phyloP scores from a whole-genome alignment of 331 rosid genomes.

The Malus hybrid region DNA sequence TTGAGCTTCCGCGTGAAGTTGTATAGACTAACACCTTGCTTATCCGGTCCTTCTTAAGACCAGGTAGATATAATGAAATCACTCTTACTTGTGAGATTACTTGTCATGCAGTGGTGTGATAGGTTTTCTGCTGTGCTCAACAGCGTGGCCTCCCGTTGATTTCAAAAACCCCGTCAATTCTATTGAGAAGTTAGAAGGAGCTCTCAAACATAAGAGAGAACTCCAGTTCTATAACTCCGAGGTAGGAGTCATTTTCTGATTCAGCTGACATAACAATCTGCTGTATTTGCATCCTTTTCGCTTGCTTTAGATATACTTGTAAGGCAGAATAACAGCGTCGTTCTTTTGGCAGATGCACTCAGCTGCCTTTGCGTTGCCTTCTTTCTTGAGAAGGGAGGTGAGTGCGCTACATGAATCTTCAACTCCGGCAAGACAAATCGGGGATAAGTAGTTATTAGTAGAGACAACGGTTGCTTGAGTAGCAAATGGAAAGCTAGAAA shows the following conservation, averaged over 20 bases:
- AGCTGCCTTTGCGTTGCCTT: constrained; percentile 87
- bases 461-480: constrained; percentile 2
- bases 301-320: background rate
- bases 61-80: background rate
- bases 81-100: constrained; percentile 1
- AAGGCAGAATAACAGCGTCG: background rate
- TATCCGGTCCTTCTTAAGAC: background rate
- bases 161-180: constrained; percentile 76
- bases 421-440: constrained; percentile 1
- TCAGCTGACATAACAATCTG: background rate
- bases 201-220: too few species aligned
- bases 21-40: background rate
- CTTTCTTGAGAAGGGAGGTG: constrained; percentile 68
- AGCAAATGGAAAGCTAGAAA: constrained; percentile 1
- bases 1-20: background rate
- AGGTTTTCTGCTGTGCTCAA: constrained; percentile 83
- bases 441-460: constrained; percentile 3
- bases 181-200: constrained; percentile 80
- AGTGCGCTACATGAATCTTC: constrained; percentile 23
- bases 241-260: constrained; percentile 24
- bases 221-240: constrained; percentile 84
- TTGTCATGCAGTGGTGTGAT: constrained; percentile 70
- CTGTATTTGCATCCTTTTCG: background rate
- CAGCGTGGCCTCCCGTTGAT: constrained; percentile 81
- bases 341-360: constrained; percentile 53